Conservation (phyloP, 192 early-diverging fungal species). For the Lunasporangiospora selenospora region DNA sequence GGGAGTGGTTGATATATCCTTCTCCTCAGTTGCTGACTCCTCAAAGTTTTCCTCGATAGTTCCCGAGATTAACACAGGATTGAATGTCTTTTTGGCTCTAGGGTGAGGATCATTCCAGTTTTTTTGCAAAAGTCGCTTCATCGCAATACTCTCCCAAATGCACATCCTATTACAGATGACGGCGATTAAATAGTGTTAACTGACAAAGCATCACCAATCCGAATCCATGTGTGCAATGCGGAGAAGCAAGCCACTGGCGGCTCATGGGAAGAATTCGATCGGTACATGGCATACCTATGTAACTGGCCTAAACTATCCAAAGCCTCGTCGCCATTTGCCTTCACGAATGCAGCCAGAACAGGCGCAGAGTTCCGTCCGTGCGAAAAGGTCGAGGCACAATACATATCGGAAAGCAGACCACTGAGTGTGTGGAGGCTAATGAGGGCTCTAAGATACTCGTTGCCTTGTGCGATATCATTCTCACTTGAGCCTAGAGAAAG, state of each 20-base stretch:
- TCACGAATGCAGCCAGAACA: slow-evolving; percentile 67
- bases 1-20: slow-evolving; percentile 22
- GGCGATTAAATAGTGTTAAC: background rate
- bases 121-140: slow-evolving; percentile 66
- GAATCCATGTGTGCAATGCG: too few species aligned
- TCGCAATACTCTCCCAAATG: slow-evolving; percentile 66
- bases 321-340: slow-evolving; percentile 53
- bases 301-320: slow-evolving; percentile 62
- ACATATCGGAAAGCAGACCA: slow-evolving; percentile 74
- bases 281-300: slow-evolving; percentile 60
- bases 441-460: slow-evolving; percentile 60
- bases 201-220: too few species aligned
- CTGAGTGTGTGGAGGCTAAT: slow-evolving; percentile 67
- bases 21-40: slow-evolving; percentile 19
- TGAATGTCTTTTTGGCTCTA: slow-evolving; percentile 45
- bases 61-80: slow-evolving; percentile 25
- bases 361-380: slow-evolving; percentile 68
- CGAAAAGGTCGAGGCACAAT: slow-evolving; percentile 66
- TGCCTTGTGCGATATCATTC: slow-evolving; percentile 48
- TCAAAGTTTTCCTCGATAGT: slow-evolving; percentile 32
- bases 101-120: slow-evolving; percentile 68
- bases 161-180: slow-evolving; percentile 49
- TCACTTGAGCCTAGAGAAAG: slow-evolving; percentile 46
- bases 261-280: too few species aligned
- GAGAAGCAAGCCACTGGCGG: too few species aligned